phyloP scores from a whole-genome alignment of 495 filamentous ascomycete species.

The Aspergillus avenaceus region DNA sequence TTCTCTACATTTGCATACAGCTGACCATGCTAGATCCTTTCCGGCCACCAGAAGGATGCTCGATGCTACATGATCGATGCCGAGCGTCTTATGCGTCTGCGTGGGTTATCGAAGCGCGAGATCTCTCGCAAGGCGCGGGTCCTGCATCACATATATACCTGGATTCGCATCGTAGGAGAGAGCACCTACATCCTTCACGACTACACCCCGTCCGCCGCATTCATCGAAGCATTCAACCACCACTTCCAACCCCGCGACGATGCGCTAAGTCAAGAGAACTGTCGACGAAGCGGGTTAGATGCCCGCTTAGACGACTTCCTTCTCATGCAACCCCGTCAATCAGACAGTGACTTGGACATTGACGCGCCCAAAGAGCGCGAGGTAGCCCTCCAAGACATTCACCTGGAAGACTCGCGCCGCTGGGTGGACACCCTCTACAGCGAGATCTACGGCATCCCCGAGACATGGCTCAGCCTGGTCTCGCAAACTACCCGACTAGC shows the following conservation, averaged over 20 bases:
- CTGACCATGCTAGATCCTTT: conserved; percentile 21
- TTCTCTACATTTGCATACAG: neutral
- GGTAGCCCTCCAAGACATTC: conserved; percentile 26
- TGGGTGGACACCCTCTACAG: conserved; percentile 28
- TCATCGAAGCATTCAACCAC: conserved; percentile 21
- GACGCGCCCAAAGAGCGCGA: conserved; percentile 29
- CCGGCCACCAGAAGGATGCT: conserved; percentile 30
- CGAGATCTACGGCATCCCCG: conserved; percentile 32
- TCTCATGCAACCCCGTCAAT: conserved; percentile 22
- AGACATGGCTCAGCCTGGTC: conserved; percentile 34
- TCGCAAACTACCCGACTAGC: conserved; percentile 33
- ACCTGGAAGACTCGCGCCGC: conserved; percentile 31
- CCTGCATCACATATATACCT: conserved; percentile 33
- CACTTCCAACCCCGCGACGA: conserved; percentile 5
- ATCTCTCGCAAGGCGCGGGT: conserved; percentile 34
- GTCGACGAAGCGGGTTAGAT: conserved; percentile 10
- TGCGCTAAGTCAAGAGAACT: neutral
- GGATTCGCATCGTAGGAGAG: conserved; percentile 32
- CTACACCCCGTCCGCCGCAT: conserved; percentile 22
- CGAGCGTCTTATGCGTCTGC: conserved; percentile 26
- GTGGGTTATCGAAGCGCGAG: conserved; percentile 25
- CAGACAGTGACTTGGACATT: conserved; percentile 33
- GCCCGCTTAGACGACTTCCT: conserved; percentile 32
- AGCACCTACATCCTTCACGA: conserved; percentile 35
- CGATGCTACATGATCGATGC: conserved; percentile 32